Evolutionary conservation across 805 yeast genomes (phyloP).

Genomic region (Ogataea henricii): DNA sequence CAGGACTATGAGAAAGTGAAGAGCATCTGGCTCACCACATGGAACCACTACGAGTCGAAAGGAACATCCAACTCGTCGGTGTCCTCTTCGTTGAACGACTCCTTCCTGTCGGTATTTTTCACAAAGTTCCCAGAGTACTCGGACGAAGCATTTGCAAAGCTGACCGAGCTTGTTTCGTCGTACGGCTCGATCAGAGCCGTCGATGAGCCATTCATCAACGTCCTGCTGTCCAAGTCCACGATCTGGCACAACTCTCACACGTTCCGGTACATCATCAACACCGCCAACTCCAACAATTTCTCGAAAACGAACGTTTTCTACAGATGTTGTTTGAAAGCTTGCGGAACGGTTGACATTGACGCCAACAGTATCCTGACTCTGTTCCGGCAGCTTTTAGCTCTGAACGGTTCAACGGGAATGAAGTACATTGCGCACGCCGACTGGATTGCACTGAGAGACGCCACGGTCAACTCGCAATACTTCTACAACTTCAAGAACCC

Average conservation of each 20-base stretch:
- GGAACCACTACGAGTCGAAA: conserved; percentile 53
- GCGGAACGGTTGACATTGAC: conserved; percentile 62
- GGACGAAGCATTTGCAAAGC: conserved; percentile 55
- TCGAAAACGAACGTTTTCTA: conserved; percentile 67
- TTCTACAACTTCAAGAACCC: conserved; percentile 33
- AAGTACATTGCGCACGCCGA: conserved; percentile 76
- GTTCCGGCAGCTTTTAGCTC: conserved; percentile 35
- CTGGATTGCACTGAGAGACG: conserved; percentile 82
- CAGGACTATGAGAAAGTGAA: conserved; percentile 59
- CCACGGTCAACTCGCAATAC: conserved; percentile 54
- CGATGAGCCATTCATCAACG: conserved; percentile 83
- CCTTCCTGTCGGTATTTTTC: conserved; percentile 70
- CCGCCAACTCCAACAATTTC: conserved; percentile 58
- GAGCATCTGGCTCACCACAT: conserved; percentile 63
- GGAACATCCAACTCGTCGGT: conserved; percentile 64
- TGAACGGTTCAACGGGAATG: conserved; percentile 55
- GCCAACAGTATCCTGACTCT: conserved; percentile 51
- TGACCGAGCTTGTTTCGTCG: conserved; percentile 56
- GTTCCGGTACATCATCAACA: conserved; percentile 61
- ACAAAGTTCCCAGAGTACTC: conserved; percentile 52
- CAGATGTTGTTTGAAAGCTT: conserved; percentile 71
- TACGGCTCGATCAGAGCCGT: conserved; percentile 59
- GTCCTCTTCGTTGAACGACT: conserved; percentile 69
- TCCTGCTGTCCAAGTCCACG: conserved; percentile 64
- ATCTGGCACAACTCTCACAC: conserved; percentile 69